Conservation (phyloP, 768 basidiomycete species). For the Rossbeevera mucosa region DNA sequence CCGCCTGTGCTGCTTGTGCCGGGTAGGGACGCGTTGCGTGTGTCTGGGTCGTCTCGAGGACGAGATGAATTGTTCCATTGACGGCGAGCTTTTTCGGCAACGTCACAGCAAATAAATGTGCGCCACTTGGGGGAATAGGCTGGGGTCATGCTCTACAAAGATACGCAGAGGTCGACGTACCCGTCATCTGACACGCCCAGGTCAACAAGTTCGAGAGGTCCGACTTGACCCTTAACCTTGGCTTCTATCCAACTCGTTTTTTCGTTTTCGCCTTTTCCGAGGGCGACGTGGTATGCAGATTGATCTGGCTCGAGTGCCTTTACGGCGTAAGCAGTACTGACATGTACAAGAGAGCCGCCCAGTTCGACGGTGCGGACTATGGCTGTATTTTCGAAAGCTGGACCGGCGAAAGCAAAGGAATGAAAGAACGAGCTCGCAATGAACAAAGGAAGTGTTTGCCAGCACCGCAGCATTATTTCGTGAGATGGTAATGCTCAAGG, state of each 20-base stretch:
- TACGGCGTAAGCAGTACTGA: constrained; percentile 85
- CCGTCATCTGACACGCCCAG: constrained; percentile 43
- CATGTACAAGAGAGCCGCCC: constrained; percentile 80
- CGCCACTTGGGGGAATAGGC: constrained; percentile 35
- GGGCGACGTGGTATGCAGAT: constrained; percentile 62
- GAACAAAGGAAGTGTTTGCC: constrained; percentile 46
- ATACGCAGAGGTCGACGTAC: constrained; percentile 38
- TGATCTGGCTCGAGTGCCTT: constrained; percentile 62
- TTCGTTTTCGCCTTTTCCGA: constrained; percentile 56
- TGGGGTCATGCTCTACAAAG: constrained; percentile 12
- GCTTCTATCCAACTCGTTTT: constrained; percentile 77
- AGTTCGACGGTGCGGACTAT: constrained; percentile 88
- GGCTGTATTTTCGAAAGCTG: constrained; percentile 82
- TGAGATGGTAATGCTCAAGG: constrained; percentile 26
- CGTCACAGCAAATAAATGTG: constrained; percentile 54
- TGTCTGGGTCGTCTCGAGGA: constrained; percentile 73
- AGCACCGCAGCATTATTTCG: constrained; percentile 39
- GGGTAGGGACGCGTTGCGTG: constrained; percentile 80
- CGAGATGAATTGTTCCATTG: constrained; percentile 66
- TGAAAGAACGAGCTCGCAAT: constrained; percentile 39
- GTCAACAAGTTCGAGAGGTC: constrained; percentile 48
- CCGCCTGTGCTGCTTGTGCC: constrained; percentile 62
- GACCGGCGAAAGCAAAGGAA: constrained; percentile 37
- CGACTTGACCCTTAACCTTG: constrained; percentile 67
- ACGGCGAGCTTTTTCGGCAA: constrained; percentile 57